Conservation (phyloP, 2,329 filamentous ascomycete species). For the Colletotrichum viniferum region DNA sequence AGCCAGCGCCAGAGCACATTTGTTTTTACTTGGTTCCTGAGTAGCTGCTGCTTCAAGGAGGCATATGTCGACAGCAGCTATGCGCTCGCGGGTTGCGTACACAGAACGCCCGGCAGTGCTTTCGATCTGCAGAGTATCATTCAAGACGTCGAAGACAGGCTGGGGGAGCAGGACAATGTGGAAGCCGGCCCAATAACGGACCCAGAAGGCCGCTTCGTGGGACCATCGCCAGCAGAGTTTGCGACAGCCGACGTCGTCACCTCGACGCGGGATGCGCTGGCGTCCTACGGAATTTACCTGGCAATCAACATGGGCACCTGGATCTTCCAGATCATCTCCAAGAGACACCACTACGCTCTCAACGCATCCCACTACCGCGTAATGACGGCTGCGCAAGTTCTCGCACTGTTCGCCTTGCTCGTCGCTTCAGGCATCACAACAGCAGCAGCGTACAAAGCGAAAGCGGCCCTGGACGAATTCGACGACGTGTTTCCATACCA, state of each 20-base stretch:
- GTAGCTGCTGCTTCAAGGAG: slow-evolving; percentile 2
- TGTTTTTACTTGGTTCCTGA: not conserved
- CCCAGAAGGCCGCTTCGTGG: not conserved
- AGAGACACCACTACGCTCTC: not conserved
- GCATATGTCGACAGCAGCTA: not conserved
- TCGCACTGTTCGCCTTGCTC: not conserved
- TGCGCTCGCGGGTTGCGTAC: not conserved
- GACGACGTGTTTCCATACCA: not conserved
- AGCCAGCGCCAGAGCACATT: not conserved
- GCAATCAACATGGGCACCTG: not conserved
- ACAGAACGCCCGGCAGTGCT: not conserved
- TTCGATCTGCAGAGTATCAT: slow-evolving; percentile 1
- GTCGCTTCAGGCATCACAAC: not conserved
- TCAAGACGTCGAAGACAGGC: not conserved
- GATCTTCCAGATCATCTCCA: not conserved
- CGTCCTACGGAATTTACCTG: not conserved
- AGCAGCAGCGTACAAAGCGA: not conserved
- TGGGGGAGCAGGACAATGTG: not conserved
- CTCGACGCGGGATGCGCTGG: not conserved
- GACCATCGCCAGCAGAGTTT: not conserved
- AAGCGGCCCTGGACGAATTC: not conserved
- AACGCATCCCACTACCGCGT: not conserved
- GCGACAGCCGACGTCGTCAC: not conserved
- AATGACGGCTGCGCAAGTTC: not conserved
- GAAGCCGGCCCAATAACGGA: not conserved